Conservation (phyloP, 176 grass and related monocot genomes). For the Bromus sterilis region DNA sequence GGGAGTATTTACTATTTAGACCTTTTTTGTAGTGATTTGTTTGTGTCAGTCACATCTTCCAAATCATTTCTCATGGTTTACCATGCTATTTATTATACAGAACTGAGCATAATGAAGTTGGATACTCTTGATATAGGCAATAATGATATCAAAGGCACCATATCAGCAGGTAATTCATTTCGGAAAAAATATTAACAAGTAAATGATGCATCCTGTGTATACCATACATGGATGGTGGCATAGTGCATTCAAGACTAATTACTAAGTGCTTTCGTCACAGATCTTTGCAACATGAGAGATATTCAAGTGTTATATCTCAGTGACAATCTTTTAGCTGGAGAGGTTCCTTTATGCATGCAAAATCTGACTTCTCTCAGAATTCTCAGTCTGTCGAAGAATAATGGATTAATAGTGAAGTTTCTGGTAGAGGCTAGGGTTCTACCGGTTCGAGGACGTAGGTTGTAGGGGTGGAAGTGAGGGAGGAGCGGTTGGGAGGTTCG, state of each 20-base stretch:
- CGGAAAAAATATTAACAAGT: background rate
- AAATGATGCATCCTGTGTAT: background rate
- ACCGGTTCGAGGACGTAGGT: too few species aligned
- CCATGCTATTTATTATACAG: background rate
- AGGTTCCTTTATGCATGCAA: constrained; percentile 17
- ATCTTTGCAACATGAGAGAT: constrained; percentile 4
- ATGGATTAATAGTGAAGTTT: constrained; percentile 3
- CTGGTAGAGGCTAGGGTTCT: too few species aligned
- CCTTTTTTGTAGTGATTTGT: background rate
- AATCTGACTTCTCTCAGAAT: constrained; percentile 23
- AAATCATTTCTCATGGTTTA: background rate
- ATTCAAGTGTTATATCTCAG: background rate
- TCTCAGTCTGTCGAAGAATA: constrained; percentile 6
- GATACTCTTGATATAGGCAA: background rate
- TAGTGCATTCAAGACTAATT: background rate
- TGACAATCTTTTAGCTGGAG: background rate
- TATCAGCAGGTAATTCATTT: background rate
- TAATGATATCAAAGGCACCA: background rate
- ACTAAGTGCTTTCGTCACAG: background rate
- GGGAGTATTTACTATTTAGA: too few species aligned
- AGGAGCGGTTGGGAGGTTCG: too few species aligned
- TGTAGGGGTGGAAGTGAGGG: too few species aligned
- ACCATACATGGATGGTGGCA: background rate
- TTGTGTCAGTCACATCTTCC: background rate
- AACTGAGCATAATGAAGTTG: background rate